Evolutionary conservation across 768 basidiomycete species (phyloP), one percentile per base, ranked within the genome.

Genomic region (Psilocybe subaeruginosa): DNA sequence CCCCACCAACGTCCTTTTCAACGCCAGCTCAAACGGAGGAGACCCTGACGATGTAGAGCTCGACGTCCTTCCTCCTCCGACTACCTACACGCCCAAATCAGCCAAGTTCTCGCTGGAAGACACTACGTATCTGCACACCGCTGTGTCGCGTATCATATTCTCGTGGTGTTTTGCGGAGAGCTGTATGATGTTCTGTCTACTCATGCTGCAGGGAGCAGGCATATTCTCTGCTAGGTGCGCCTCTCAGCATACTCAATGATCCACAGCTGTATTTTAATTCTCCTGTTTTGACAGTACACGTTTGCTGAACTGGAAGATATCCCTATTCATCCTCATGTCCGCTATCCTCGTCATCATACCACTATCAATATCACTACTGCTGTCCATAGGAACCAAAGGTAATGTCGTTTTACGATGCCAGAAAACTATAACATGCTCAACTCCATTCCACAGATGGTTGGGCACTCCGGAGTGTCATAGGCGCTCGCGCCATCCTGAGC

Each of bases 131-230:
- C 73, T 83, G 47, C 89, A 92, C 64, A 85, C 87, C 0, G 70
- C 72, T 3, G 68, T 91, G 0, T 80, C 92, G 0, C 76, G 87
- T 46, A 77, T 75, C 0, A 71, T 87, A 6, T 93, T 95, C 66
- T 82, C 90, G 0, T 73, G 85, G 33, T 88, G 87, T 66, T 91
- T 93, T 70, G 82, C 89, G 1, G 93, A 93, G 73, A 85, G 87
- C 54, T 88, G 87, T 63, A 82, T 85, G 66, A 75, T 94, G 61
- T 93, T 93, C 67, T 63, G 85, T 11, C 77, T 94, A 58, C 76
- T 94, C 4, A 83, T 93, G 73, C 80, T 84, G n/a, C 92, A 95
- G 73, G 89, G 82, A 2, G 55, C 85, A 50, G 76, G 80, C 43
- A 46, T 87, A 0, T 77, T 93, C 39, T 76, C 82, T 37, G 68